These are phyloP conservation scores for Symmetrospora coprosmae DNA, from an alignment of 768 basidiomycete species.

Conservation along the genomic window DNA sequence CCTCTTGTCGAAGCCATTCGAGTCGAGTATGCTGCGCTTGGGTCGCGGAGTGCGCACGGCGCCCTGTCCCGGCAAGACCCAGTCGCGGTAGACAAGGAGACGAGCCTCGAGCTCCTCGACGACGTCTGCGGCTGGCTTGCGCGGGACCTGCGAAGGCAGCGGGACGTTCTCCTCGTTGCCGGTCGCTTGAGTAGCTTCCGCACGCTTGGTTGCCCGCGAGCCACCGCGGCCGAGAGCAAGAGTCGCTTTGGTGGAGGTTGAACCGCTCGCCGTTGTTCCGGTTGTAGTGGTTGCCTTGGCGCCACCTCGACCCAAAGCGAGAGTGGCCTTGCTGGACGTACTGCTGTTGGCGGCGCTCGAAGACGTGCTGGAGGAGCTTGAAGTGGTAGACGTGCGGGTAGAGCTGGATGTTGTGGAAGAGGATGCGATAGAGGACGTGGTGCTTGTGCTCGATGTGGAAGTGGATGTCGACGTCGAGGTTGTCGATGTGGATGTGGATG, in stretches of 20 bases:
- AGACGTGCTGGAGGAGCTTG: not conserved
- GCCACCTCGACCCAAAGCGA: not conserved
- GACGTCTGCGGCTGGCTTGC: not conserved
- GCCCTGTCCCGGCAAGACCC: slow-evolving; percentile 8
- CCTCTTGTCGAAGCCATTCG: slow-evolving; percentile 6
- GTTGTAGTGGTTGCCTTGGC: not conserved
- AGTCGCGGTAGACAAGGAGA: slow-evolving; percentile 2
- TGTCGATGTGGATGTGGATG: not conserved
- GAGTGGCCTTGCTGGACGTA: not conserved
- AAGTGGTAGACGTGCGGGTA: not conserved
- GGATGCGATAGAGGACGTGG: too few species aligned
- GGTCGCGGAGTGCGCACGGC: slow-evolving; percentile 3
- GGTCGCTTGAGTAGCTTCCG: too few species aligned
- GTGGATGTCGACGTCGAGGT: not conserved
- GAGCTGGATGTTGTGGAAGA: not conserved
- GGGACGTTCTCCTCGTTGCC: not conserved
- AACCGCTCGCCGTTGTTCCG: not conserved
- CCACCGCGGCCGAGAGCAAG: too few species aligned
- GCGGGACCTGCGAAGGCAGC: not conserved
- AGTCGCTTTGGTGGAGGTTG: not conserved
- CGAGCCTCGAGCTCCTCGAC: slow-evolving; percentile 3
- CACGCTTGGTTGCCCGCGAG: too few species aligned
- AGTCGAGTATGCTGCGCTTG: not conserved
- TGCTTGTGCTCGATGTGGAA: too few species aligned
- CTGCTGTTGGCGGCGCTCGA: not conserved